Evolutionary conservation across 805 yeast genomes (phyloP), one percentile per base, ranked within the genome.

Genomic region (Myxozyma geophila): DNA sequence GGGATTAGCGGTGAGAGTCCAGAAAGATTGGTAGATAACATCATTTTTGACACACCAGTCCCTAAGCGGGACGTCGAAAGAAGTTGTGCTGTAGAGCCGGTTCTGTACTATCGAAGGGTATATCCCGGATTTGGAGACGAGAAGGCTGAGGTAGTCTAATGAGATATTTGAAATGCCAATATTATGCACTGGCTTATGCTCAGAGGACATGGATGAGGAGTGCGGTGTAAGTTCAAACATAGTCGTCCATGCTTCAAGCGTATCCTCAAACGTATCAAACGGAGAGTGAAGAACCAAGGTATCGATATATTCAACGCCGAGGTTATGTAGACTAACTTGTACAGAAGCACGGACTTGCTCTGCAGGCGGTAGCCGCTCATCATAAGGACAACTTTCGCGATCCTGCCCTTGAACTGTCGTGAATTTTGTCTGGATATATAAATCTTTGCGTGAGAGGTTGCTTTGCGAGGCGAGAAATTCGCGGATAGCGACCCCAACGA

Each of bases 381-480:
- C 56, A 23, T 59, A 59, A 21, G 63, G 63, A 36, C 40, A 17
- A 36, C 58, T 19, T 15, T 12, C 15, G 10, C 23, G 21, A 40
- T 53, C 63, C 15, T 59, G 63, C 12, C 58, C 54, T 2, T 40
- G 17, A 8, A 35, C 6, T 6, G 63, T 54, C 23, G 59, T 53
- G 41, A 53, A 59, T 46, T 59, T 59, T 12, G 63, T 59, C 50
- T 59, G 58, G 9, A 59, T 37, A 21, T 40, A 59, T 8, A 59
- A 17, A n/a, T 59, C 58, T 5, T 39, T n/a, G 7, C 63, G 48
- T 2, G 28, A 3, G 7, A 52, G n/a, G 6, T 21, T 39, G 7
- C 13, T 13, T 17, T 40, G 46, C 19, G 17, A 41, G 4, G 10
- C 12, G 15, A 59, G 43, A 19, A 59, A 59, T n/a, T 37, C 15